These are phyloP conservation scores for Kwoniella dendrophila DNA, from an alignment of 768 basidiomycete species.

Conservation along the genomic window DNA sequence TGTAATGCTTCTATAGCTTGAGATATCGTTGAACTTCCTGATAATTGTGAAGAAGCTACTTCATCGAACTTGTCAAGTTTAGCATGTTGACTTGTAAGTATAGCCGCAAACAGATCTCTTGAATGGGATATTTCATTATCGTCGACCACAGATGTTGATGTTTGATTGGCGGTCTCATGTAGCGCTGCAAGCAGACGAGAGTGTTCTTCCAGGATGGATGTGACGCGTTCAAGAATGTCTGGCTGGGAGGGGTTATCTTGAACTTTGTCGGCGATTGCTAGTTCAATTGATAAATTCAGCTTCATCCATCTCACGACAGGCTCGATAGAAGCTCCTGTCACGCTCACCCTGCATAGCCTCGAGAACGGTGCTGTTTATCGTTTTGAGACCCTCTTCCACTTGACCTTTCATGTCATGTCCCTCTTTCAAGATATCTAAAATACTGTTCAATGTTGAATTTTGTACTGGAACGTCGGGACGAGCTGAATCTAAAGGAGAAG, in stretches of 20 bases:
- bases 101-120: conserved; percentile 16
- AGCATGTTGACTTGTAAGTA: conserved; percentile 25
- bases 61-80: conserved; percentile 22
- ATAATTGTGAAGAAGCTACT: conserved; percentile 3
- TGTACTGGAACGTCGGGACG: neutral
- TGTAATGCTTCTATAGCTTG: conserved; percentile 13
- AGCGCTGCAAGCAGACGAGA: conserved; percentile 9
- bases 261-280: too few species aligned
- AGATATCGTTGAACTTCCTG: neutral
- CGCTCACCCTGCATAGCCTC: conserved; percentile 1
- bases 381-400: neutral
- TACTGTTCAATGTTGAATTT: neutral
- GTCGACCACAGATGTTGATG: neutral
- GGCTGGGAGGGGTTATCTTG: neutral
- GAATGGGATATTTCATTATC: neutral
- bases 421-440: neutral
- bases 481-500: neutral
- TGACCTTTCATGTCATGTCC: neutral
- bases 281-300: too few species aligned
- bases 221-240: neutral
- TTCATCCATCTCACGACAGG: too few species aligned
- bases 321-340: too few species aligned
- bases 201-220: conserved; percentile 15
- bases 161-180: neutral
- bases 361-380: neutral